Base-by-base conservation (phyloP, 2,329 filamentous ascomycete species). In the Botrytis medusae region DNA sequence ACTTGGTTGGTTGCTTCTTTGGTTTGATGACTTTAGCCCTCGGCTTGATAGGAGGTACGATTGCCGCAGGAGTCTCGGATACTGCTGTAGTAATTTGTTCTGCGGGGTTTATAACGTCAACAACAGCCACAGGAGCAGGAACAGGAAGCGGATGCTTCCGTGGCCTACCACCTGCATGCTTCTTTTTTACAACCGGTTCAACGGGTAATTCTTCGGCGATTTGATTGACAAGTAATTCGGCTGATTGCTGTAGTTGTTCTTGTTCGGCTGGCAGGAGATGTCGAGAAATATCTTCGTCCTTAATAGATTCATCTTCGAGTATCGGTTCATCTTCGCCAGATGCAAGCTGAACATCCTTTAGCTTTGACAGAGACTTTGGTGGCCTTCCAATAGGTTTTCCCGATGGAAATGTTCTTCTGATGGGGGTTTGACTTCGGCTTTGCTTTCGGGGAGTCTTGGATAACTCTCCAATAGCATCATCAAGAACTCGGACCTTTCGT, bases 361-460 rank as follows among this genome's bases (percentile, higher is more conserved):
- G 73, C 64, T 78, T 79, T 34, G 78, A 79, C n/a, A 69, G 44
- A 32, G 78, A 76, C n/a, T 74, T 76, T 20, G 80, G 78, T 72
- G 80, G 80, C n/a, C 80, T 77, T 68, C 80, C 79, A 40, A 80
- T 75, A 51, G 77, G 76, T 71, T 80, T 80, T 37, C 80, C 80
- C 54, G 79, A 80, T 54, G 78, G 75, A 71, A 81, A 81, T 1
- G 76, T 75, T 57, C 75, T 75, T 61, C 76, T 69, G 22, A 74
- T 51, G 61, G 76, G 77, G 22, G 79, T 79, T 29, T 68, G 74
- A 67, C 76, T 74, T 61, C 75, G 75, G 59, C 75, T 78, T 29
- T 68, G 61, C 4, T 75, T 67, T 54, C 75, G 70, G 48, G 75
- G 69, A 37, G 73, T 57, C 29, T 60, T 68, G 42, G 72, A 72